phyloP scores from a whole-genome alignment of 768 basidiomycete genomes.

The Boletus insuetus region DNA sequence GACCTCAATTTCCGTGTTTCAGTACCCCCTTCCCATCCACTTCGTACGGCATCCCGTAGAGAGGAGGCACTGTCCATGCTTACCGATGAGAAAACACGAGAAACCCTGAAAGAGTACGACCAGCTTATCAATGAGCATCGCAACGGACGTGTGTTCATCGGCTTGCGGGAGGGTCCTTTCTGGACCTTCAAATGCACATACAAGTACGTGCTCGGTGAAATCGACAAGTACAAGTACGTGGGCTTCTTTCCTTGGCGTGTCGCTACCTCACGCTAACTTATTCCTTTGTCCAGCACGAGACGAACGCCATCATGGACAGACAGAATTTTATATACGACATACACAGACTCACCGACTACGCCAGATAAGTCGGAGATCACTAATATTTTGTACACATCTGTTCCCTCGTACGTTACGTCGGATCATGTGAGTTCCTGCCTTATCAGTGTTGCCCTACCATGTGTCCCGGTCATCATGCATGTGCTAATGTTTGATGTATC shows the following conservation, averaged over 20 bases:
- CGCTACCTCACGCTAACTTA: not conserved
- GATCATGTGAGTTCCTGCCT: conserved; percentile 67
- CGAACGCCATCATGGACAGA: conserved; percentile 93
- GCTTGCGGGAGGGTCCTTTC: conserved; percentile 82
- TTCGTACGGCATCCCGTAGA: conserved; percentile 33
- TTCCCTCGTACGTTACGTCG: conserved; percentile 82
- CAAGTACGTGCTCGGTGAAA: conserved; percentile 78
- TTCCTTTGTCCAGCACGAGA: conserved; percentile 43
- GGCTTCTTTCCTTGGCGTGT: not conserved
- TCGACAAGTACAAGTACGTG: conserved; percentile 76
- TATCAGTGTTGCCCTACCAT: not conserved
- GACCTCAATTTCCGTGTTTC: conserved; percentile 90
- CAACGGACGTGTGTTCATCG: conserved; percentile 64
- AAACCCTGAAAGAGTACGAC: conserved; percentile 67
- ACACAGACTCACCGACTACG: conserved; percentile 57
- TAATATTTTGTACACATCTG: conserved; percentile 72
- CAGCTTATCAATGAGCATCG: conserved; percentile 63
- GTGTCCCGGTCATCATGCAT: not conserved
- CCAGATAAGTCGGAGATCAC: conserved; percentile 52
- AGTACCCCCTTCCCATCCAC: conserved; percentile 54
- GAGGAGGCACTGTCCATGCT: conserved; percentile 42
- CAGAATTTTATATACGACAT: conserved; percentile 80
- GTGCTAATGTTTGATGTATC: not conserved
- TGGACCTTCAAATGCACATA: conserved; percentile 90
- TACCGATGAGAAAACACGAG: conserved; percentile 49